phyloP scores from a whole-genome alignment of 2,329 filamentous ascomycete species.

The Botryotinia globosa region DNA sequence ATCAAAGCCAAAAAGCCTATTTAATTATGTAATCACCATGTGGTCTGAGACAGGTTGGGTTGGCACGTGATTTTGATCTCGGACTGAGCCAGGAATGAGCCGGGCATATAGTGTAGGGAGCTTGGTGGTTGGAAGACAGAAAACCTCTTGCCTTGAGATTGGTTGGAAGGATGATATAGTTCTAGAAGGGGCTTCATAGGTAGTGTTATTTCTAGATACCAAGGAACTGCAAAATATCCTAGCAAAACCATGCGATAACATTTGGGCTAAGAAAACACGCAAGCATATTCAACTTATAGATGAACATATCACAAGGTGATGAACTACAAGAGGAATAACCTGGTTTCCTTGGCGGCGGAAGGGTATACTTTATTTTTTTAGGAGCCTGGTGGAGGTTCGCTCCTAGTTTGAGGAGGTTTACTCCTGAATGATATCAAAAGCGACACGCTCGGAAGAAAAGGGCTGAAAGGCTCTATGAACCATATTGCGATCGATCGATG shows the following conservation, averaged over 20 bases:
- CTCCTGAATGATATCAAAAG: background rate
- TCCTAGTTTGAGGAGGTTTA: background rate
- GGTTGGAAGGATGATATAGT: background rate
- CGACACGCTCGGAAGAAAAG: background rate
- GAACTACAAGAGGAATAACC: background rate
- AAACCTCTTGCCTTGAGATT: too few species aligned
- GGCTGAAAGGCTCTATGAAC: background rate
- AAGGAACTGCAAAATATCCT: background rate
- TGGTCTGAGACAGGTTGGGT: too few species aligned
- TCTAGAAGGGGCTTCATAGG: background rate
- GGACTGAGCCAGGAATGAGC: too few species aligned
- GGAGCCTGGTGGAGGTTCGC: background rate
- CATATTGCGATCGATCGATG: conserved; percentile 8
- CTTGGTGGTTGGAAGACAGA: too few species aligned
- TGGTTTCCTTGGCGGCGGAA: background rate
- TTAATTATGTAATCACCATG: too few species aligned
- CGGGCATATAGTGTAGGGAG: too few species aligned
- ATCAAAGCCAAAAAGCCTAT: too few species aligned
- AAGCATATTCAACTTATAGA: background rate
- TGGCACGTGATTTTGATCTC: too few species aligned
- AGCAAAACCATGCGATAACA: background rate
- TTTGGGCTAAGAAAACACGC: background rate
- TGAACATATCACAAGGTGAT: background rate
- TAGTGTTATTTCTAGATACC: background rate
- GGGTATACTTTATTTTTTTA: background rate